Conservation (phyloP, 352 stramenopile genomes). For the Lagenidium giganteum region DNA sequence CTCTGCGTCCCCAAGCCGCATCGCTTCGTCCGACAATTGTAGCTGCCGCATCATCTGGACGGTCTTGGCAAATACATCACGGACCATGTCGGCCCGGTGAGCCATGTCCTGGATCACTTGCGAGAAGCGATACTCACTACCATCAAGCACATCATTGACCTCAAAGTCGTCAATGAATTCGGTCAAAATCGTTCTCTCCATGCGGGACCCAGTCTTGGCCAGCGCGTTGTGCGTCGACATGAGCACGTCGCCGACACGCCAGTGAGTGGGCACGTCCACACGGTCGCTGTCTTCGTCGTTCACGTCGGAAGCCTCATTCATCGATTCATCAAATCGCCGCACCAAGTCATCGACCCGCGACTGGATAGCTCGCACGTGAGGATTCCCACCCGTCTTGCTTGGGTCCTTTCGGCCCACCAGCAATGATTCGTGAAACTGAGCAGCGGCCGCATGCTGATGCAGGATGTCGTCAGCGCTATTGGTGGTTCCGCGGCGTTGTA, state of each 20-base stretch:
- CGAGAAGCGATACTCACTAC: slow-evolving; percentile 27
- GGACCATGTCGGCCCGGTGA: slow-evolving; percentile 30
- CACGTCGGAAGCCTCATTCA: slow-evolving; percentile 21
- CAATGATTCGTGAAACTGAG: no score
- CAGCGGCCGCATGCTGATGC: no score
- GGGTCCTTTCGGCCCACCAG: no score
- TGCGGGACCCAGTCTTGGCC: slow-evolving; percentile 46
- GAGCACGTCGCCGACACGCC: slow-evolving; percentile 60
- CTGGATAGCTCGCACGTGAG: slow-evolving; percentile 62
- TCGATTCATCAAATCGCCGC: slow-evolving; percentile 52
- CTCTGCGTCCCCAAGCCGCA: slow-evolving; percentile 6
- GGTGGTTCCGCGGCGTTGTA: no score
- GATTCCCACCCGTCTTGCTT: slow-evolving; percentile 17
- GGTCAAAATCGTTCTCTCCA: slow-evolving; percentile 38
- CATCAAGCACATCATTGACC: slow-evolving; percentile 29
- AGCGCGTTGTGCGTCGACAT: slow-evolving; percentile 57
- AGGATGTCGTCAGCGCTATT: no score
- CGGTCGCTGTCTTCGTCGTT: slow-evolving; percentile 12
- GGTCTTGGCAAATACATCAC: slow-evolving; percentile 25
- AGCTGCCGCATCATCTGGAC: slow-evolving; percentile 44
- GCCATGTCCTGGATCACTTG: slow-evolving; percentile 25
- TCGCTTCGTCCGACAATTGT: slow-evolving; percentile 26
- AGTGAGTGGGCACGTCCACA: slow-evolving; percentile 25
- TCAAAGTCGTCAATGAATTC: slow-evolving; percentile 56
- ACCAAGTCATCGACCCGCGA: slow-evolving; percentile 64